Conservation (phyloP, 2,329 filamentous ascomycete species). For the Ampelomyces quisqualis region DNA sequence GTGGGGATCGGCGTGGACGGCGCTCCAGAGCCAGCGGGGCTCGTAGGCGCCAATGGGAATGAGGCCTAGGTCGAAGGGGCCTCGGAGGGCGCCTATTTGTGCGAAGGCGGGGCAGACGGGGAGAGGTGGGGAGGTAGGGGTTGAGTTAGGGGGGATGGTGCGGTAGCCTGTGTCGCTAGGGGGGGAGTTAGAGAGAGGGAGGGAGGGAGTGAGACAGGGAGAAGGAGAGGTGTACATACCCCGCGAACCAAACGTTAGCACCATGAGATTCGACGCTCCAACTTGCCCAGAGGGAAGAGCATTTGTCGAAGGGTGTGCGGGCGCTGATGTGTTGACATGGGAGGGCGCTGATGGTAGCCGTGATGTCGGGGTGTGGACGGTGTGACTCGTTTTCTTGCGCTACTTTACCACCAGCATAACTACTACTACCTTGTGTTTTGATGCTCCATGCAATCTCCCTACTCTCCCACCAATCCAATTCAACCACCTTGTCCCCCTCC, state of each 20-base stretch:
- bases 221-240: conserved; percentile 44
- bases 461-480: conserved; percentile 95
- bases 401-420: conserved; percentile 8
- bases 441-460: conserved; percentile 70
- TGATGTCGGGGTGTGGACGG: conserved; percentile 52
- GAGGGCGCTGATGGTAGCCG: conserved; percentile 72
- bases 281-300: conserved; percentile 80
- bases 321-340: conserved; percentile 83
- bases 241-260: conserved; percentile 81
- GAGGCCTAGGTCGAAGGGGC: conserved; percentile 86
- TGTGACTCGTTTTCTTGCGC: conserved; percentile 4
- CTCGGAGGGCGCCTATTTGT: conserved; percentile 75
- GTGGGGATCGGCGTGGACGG: conserved; percentile 82
- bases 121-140: conserved; percentile 47
- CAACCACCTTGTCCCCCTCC: conserved; percentile 77
- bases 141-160: conserved; percentile 58
- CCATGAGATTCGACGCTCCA: conserved; percentile 76
- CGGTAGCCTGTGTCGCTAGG: conserved; percentile 86
- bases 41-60: conserved; percentile 92
- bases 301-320: conserved; percentile 67
- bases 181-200: conserved; percentile 19
- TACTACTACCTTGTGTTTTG: conserved; percentile 21
- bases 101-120: conserved; percentile 82
- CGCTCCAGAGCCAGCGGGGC: conserved; percentile 70
- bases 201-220: conserved; percentile 8